phyloP scores from a whole-genome alignment of 2,329 filamentous ascomycete species.

The Diaporthe helianthi region DNA sequence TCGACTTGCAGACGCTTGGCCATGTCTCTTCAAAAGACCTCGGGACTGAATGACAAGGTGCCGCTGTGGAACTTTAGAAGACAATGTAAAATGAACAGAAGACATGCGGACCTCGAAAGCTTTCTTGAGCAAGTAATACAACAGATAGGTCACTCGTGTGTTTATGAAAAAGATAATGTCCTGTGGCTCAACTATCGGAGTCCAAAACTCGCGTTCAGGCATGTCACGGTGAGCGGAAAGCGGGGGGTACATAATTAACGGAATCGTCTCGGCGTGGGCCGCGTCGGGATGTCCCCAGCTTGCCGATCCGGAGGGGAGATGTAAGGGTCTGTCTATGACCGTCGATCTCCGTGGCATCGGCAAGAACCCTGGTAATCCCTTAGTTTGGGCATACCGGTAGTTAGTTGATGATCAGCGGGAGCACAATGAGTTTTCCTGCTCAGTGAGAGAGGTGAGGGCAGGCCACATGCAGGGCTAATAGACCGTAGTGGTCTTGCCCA shows the following conservation, averaged over 20 bases:
- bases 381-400: background rate
- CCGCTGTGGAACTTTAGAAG: background rate
- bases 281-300: background rate
- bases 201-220: background rate
- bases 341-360: background rate
- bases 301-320: background rate
- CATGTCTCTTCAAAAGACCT: slow-evolving; percentile 1
- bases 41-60: background rate
- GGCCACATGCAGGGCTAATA: background rate
- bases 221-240: background rate
- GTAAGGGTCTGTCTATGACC: no score
- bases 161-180: background rate
- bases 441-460: background rate
- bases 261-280: background rate
- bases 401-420: background rate
- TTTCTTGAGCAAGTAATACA: background rate
- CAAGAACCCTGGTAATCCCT: background rate
- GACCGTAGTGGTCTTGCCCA: background rate
- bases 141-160: background rate
- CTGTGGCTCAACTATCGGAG: background rate
- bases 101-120: background rate
- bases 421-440: no score
- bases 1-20: background rate
- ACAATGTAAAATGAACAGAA: background rate
- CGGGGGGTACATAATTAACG: slow-evolving; percentile 5